Evolutionary conservation across 345 rosid species (phyloP).

Genomic region (Lenwebbia sp.): DNA sequence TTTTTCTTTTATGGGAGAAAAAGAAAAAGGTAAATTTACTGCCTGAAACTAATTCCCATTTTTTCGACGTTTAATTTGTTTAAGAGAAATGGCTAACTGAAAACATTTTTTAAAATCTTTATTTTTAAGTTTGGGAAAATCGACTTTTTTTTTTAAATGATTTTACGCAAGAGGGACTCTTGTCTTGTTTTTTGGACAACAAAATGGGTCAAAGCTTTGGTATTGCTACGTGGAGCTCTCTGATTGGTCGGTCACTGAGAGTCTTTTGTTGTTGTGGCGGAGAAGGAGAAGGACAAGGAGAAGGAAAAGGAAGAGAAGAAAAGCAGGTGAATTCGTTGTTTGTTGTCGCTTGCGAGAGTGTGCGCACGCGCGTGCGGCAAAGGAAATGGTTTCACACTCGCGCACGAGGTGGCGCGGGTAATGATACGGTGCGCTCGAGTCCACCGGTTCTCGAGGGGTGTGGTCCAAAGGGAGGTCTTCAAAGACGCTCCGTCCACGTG

Average conservation of each 20-base stretch:
- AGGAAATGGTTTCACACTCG: neutral
- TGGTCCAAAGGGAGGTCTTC: neutral
- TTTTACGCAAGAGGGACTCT: neutral
- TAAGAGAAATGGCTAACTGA: neutral
- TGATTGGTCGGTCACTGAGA: neutral
- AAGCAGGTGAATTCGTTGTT: neutral
- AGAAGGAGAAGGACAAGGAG: neutral
- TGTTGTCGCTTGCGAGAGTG: neutral
- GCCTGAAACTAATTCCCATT: neutral
- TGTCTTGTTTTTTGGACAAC: neutral
- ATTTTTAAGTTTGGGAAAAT: neutral
- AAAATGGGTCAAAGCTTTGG: neutral
- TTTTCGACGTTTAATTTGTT: neutral
- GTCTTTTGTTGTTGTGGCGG: neutral
- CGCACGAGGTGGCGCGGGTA: neutral
- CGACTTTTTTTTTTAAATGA: neutral
- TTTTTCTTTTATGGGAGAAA: too few species aligned
- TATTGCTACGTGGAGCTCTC: neutral
- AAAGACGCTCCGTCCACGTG: neutral
- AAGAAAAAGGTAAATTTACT: neutral
- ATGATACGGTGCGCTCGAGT: neutral
- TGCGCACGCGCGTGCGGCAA: neutral
- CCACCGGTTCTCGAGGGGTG: neutral
- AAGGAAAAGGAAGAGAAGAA: neutral
- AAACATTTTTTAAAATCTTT: neutral